These are phyloP conservation scores for Boletus huronensis DNA, from an alignment of 768 basidiomycete species.

Conservation along the genomic window DNA sequence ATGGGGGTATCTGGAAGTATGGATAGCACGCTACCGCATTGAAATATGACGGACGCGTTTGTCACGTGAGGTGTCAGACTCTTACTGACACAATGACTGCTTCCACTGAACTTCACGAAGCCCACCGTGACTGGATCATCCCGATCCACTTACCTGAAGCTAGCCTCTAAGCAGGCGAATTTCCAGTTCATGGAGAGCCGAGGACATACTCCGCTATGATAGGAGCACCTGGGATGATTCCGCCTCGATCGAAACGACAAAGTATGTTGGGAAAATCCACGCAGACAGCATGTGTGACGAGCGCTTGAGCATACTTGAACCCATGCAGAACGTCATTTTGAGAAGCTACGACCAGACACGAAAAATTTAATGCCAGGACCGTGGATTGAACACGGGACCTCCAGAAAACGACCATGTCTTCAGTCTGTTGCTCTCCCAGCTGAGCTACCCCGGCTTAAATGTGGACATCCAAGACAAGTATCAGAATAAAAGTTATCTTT, in stretches of 20 bases:
- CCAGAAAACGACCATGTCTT: slow-evolving; percentile 41
- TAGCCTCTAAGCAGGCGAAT: background rate
- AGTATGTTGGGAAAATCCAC: background rate
- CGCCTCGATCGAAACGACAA: background rate
- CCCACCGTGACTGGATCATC: background rate
- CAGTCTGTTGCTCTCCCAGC: slow-evolving; percentile 76
- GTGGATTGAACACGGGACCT: slow-evolving; percentile 59
- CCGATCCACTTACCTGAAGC: background rate
- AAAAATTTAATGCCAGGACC: slow-evolving; percentile 44
- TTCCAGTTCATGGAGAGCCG: background rate
- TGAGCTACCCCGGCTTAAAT: slow-evolving; percentile 58
- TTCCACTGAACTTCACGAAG: slow-evolving; percentile 1
- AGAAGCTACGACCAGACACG: background rate
- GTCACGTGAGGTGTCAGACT: slow-evolving; percentile 19
- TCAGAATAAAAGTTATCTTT: background rate
- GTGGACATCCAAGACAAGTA: background rate
- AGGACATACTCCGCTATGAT: background rate
- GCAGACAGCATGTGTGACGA: background rate
- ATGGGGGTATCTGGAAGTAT: background rate
- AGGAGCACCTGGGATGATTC: background rate
- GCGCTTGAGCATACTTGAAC: background rate
- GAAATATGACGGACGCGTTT: slow-evolving; percentile 14
- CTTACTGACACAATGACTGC: background rate
- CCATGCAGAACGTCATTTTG: background rate
- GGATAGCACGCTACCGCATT: background rate